Evolutionary conservation across 2,329 filamentous ascomycete species (phyloP).

Genomic region (Aspergillus pseudotamarii): DNA sequence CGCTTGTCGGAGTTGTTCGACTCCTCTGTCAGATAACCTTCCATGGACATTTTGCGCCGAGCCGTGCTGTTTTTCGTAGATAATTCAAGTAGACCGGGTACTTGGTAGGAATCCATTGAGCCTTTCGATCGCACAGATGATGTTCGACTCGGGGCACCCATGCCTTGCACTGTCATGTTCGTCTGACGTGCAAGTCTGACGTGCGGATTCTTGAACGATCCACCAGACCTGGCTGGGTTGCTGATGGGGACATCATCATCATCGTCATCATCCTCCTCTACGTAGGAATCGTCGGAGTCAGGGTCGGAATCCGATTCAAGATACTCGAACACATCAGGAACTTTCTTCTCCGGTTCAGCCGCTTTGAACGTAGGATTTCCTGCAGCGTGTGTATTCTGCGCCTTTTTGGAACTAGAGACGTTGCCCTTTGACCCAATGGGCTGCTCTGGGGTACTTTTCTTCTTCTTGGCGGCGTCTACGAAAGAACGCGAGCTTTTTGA

Average conservation of each 20-base stretch:
- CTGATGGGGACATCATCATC: constrained; percentile 15
- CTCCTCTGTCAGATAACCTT: constrained; percentile 22
- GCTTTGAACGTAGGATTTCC: constrained; percentile 18
- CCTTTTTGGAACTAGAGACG: constrained; percentile 16
- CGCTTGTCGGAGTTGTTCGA: constrained; percentile 27
- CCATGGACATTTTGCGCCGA: constrained; percentile 25
- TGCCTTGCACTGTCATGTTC: constrained; percentile 7
- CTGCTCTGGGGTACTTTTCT: constrained; percentile 14
- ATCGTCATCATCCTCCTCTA: constrained; percentile 14
- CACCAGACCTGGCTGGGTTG: constrained; percentile 7
- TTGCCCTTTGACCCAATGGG: constrained; percentile 16
- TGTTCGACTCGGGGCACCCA: constrained; percentile 31
- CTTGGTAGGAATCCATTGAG: constrained; percentile 31
- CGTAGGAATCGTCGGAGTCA: constrained; percentile 23
- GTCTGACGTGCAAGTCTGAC: constrained; percentile 12
- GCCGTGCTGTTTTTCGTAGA: constrained; percentile 27
- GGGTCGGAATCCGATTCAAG: constrained; percentile 32
- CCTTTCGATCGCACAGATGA: constrained; percentile 36
- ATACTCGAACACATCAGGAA: constrained; percentile 45
- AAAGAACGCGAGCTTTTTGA: constrained; percentile 21
- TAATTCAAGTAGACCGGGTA: constrained; percentile 30
- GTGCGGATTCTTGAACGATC: constrained; percentile 12
- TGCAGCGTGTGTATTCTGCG: constrained; percentile 21
- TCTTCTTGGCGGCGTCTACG: constrained; percentile 22
- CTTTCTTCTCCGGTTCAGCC: constrained; percentile 21